Evolutionary conservation across 225 moss, liverwort and hornwort genomes (phyloP), one percentile per base, ranked within the genome.

Genomic region (Marchantia polymorpha): DNA sequence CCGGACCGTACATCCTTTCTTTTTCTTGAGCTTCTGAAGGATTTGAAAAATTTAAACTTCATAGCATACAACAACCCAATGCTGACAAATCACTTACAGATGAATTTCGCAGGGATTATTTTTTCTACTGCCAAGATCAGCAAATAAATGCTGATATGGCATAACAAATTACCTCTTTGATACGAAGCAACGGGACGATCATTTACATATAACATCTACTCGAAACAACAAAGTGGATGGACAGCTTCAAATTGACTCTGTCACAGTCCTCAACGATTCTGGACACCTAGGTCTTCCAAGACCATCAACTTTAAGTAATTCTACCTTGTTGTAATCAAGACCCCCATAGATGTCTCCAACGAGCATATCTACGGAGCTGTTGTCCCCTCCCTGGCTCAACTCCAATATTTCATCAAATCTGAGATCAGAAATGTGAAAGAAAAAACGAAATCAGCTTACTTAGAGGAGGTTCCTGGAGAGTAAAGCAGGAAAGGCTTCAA

Each of bases 291-390:
- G 73, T 17, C 72, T n/a, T 52, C 17, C 12, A 52, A 8, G 22
- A 73, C 52, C 73, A n/a, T 74, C 39, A 22, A 71, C 17, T 19
- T 29, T 65, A 27, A 17, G 31, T 75, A 48, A 29, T 30, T 53
- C 64, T 78, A 89, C 86, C 89, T 95, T 99, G 64, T 85, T 92
- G 78, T 99, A 95, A 86, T 99, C 99, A 46, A 99, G 90, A 58
- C 99, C 99, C n/a, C 99, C 99, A 79, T 95, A 99, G 63, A 95
- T 99, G 79, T 99, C 99, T 25, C 99, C 93, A 54, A 99, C 99
- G 64, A 99, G 93, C 99, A 99, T 99, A 83, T 99, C 99, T 75
- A 92, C 88, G n/a, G 84, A 64, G 82, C 99, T 99, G 86, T 94
- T 99, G 82, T 99, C 99, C 29, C 99, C 99, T 66, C 61, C 88